These are phyloP conservation scores for Achlya hypogyna DNA, from an alignment of 352 stramenopile species.

Conservation along the genomic window DNA sequence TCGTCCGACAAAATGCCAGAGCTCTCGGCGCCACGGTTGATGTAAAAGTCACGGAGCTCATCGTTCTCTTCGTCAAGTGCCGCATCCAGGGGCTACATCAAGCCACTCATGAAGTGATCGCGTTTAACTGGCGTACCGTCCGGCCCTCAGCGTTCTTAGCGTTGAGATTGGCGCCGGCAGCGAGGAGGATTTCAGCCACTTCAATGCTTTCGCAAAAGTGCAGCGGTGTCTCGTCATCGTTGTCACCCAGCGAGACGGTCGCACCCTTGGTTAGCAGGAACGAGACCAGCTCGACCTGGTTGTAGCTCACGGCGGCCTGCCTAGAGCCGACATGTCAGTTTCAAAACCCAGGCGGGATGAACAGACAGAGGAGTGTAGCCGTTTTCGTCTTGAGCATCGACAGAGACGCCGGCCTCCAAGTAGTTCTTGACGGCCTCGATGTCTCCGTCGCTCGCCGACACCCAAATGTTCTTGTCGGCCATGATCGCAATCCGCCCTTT, in stretches of 20 bases:
- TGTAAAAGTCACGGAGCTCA: slow-evolving; percentile 40
- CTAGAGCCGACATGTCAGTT: slow-evolving; percentile 20
- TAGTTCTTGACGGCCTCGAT: slow-evolving; percentile 41
- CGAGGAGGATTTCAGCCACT: slow-evolving; percentile 43
- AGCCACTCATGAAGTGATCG: neutral
- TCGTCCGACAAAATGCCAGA: slow-evolving; percentile 28
- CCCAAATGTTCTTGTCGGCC: slow-evolving; percentile 40
- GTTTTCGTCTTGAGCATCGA: slow-evolving; percentile 51
- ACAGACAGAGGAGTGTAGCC: slow-evolving; percentile 53
- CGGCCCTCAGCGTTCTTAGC: slow-evolving; percentile 48
- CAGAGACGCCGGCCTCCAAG: slow-evolving; percentile 34
- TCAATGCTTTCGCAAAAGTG: slow-evolving; percentile 53
- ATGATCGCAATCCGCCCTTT: neutral
- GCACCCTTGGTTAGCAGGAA: slow-evolving; percentile 41
- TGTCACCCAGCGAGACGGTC: slow-evolving; percentile 40
- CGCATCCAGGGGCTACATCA: slow-evolving; percentile 40
- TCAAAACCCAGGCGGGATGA: neutral
- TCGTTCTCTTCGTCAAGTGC: slow-evolving; percentile 56
- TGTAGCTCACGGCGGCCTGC: slow-evolving; percentile 62
- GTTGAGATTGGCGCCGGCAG: slow-evolving; percentile 47
- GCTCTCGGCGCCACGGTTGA: slow-evolving; percentile 40
- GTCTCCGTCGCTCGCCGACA: slow-evolving; percentile 48
- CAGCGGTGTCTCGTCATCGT: slow-evolving; percentile 55
- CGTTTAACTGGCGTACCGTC: slow-evolving; percentile 27
- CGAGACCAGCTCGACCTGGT: slow-evolving; percentile 44